phyloP scores from a whole-genome alignment of 2,329 filamentous ascomycete genomes.

The Penicillium sp. region DNA sequence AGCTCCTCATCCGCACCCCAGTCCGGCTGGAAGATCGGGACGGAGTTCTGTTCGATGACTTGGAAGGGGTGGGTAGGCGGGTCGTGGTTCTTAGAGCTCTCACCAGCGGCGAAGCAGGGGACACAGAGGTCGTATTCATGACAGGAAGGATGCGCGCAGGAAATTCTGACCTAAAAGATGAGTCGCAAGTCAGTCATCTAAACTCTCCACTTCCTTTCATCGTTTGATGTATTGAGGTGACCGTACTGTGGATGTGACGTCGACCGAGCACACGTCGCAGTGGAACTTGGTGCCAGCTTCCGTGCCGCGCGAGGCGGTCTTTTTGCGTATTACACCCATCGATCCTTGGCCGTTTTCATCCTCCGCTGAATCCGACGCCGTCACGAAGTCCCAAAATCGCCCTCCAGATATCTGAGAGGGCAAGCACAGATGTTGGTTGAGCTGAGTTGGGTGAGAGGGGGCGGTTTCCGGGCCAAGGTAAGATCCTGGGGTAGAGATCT shows the following conservation, averaged over 20 bases:
- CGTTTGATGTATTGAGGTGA: not conserved
- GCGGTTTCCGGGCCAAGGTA: constrained; percentile 13
- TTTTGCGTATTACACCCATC: constrained; percentile 97
- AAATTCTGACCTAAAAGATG: constrained; percentile 78
- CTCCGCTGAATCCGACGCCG: constrained; percentile 44
- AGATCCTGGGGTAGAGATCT: constrained; percentile 32
- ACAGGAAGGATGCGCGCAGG: constrained; percentile 82
- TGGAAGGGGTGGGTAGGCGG: constrained; percentile 85
- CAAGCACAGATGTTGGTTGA: constrained; percentile 20
- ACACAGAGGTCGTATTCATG: constrained; percentile 97
- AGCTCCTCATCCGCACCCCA: constrained; percentile 98
- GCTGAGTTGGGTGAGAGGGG: constrained; percentile 11
- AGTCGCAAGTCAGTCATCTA: not conserved
- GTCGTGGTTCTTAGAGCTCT: constrained; percentile 81
- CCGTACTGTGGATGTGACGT: constrained; percentile 93
- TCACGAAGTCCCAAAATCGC: constrained; percentile 37
- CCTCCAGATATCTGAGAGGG: constrained; percentile 41
- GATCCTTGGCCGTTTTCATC: constrained; percentile 47
- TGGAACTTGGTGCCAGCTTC: constrained; percentile 95
- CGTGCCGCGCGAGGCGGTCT: constrained; percentile 81
- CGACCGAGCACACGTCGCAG: constrained; percentile 94
- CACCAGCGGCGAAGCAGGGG: constrained; percentile 85
- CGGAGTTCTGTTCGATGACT: constrained; percentile 97
- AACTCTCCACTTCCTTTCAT: not conserved
- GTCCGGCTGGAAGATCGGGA: constrained; percentile 91